These are phyloP conservation scores for Penicillium sp. DNA, from an alignment of 2,329 filamentous ascomycete species.

Conservation along the genomic window DNA sequence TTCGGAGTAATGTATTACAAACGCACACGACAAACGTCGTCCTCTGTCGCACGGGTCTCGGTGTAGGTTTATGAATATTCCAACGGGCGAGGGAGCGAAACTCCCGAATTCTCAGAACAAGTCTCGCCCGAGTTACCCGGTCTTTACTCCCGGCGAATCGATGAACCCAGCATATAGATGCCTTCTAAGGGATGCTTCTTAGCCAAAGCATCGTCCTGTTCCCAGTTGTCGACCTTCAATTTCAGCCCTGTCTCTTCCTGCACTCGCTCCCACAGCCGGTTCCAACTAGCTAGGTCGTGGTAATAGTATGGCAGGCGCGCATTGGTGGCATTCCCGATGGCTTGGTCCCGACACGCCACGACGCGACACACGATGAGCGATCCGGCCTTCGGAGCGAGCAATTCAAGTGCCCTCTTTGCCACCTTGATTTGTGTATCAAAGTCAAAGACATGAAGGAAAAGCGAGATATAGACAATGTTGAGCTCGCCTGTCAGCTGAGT, in stretches of 20 bases:
- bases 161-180: constrained; percentile 5
- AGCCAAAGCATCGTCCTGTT: constrained; percentile 3
- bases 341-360: constrained; percentile 1
- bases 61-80: too few relatives aligned
- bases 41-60: too few relatives aligned
- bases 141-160: neutral
- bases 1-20: neutral
- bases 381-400: neutral
- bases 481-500: constrained; percentile 24
- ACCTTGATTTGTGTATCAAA: constrained; percentile 19
- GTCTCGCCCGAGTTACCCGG: neutral
- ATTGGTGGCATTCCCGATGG: neutral
- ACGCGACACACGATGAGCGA: constrained; percentile 3
- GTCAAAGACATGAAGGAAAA: constrained; percentile 38
- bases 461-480: constrained; percentile 35
- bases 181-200: constrained; percentile 3
- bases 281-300: constrained; percentile 6
- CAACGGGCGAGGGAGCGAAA: too few relatives aligned
- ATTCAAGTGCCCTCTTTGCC: neutral
- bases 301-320: constrained; percentile 6
- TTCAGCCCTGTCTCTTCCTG: neutral
- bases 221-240: constrained; percentile 1
- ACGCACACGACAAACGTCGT: neutral
- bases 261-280: constrained; percentile 1
- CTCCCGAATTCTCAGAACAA: too few relatives aligned